These are phyloP conservation scores for Penicillium simplicissimum DNA, from an alignment of 495 filamentous ascomycete genomes.

Conservation along the genomic window DNA sequence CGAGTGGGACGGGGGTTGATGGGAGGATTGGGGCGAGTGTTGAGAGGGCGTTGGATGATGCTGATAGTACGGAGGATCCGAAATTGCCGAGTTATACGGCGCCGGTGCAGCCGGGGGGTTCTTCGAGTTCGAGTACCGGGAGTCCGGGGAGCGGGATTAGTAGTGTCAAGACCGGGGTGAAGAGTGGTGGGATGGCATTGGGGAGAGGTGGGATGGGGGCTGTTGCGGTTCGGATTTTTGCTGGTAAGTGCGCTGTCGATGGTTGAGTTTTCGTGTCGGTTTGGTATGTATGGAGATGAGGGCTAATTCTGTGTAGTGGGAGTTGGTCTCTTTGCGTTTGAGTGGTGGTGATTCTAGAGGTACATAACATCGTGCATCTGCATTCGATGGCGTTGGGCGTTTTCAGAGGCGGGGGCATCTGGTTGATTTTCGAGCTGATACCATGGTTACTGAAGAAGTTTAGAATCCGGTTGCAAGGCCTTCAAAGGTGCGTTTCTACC, in stretches of 20 bases:
- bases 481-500: no score
- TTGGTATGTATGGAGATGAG: neutral
- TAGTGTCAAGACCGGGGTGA: neutral
- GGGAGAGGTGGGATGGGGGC: no score
- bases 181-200: neutral
- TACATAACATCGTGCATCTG: neutral
- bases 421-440: neutral
- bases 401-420: neutral
- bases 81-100: constrained; percentile 15
- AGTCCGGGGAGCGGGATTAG: neutral
- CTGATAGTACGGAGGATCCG: constrained; percentile 21
- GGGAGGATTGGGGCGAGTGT: constrained; percentile 17
- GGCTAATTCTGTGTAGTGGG: neutral
- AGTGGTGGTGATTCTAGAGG: neutral
- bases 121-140: neutral
- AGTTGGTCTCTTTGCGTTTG: neutral
- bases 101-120: constrained; percentile 7
- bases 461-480: no score
- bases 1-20: constrained; percentile 12
- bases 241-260: neutral
- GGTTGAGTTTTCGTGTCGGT: no score
- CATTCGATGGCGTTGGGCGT: neutral
- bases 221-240: neutral
- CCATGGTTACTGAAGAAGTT: neutral
- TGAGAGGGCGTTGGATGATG: constrained; percentile 16